These are phyloP conservation scores for Populus euphratica DNA, from an alignment of 345 rosid genomes.

Conservation along the genomic window DNA sequence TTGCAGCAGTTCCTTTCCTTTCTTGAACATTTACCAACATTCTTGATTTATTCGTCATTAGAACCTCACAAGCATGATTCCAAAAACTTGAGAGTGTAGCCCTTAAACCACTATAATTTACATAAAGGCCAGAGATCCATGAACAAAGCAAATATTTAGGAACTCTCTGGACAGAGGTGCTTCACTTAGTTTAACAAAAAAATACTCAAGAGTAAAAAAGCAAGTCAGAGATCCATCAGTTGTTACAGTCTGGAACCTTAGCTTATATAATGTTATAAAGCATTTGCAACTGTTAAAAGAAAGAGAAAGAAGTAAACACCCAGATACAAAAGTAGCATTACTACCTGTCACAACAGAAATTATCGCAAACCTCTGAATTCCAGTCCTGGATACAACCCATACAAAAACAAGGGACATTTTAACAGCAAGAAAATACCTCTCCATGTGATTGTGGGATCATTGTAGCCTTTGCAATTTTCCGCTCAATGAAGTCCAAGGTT, in stretches of 20 bases:
- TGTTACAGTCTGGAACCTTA: neutral
- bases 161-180: neutral
- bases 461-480: conserved; percentile 67
- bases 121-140: neutral
- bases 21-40: neutral
- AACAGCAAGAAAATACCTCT: conserved; percentile 43
- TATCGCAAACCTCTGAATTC: neutral
- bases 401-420: neutral
- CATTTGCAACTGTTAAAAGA: neutral
- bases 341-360: neutral
- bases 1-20: neutral
- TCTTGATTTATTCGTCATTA: neutral
- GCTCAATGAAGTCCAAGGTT: conserved; percentile 48
- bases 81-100: neutral
- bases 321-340: neutral
- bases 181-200: neutral
- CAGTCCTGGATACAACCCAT: neutral
- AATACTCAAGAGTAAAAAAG: neutral
- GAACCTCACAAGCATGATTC: neutral
- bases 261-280: neutral
- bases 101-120: neutral
- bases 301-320: neutral
- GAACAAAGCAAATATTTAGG: neutral
- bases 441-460: conserved; percentile 66
- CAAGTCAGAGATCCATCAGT: neutral